A percentile compares a stretch with the other conserved stretches of the same genome.
Evolutionary conservation across 352 stramenopile species (phyloP).

Genomic region (Globisporangium orthogonon): DNA sequence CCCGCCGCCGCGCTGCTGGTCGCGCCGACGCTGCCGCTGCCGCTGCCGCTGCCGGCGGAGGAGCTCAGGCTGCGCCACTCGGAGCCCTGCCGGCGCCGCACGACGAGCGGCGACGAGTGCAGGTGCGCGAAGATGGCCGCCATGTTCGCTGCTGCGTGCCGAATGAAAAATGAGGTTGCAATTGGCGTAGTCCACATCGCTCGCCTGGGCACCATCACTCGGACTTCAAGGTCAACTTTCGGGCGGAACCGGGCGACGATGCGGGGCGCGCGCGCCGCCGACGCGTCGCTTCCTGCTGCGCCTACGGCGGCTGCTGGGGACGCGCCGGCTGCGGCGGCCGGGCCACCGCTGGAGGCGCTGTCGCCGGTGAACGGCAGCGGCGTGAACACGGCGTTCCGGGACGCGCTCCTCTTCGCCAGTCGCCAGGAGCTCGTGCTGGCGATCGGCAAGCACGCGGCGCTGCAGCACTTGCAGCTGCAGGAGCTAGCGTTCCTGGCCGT

Average conservation of each 20-base stretch:
- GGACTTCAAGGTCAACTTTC: background rate
- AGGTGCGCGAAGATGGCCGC: conserved; percentile 70
- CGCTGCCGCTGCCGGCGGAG: background rate
- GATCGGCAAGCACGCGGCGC: conserved; percentile 55
- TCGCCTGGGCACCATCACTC: background rate
- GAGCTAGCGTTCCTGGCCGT: conserved; percentile 48
- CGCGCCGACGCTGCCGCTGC: background rate
- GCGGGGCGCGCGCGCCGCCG: no score
- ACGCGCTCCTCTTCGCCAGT: conserved; percentile 48
- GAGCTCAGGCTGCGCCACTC: conserved; percentile 59
- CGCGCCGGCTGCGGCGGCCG: background rate
- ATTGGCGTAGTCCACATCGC: no score
- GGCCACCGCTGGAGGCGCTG: conserved; percentile 7
- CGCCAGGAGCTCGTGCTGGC: conserved; percentile 54
- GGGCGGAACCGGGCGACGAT: background rate
- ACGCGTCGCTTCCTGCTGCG: background rate
- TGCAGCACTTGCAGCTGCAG: conserved; percentile 62
- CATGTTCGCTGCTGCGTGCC: background rate
- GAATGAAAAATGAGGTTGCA: no score
- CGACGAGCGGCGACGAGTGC: conserved; percentile 79
- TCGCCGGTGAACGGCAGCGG: conserved; percentile 45
- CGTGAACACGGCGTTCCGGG: conserved; percentile 38
- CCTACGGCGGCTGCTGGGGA: background rate
- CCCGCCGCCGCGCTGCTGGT: conserved; percentile 22
- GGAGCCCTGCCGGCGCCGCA: conserved; percentile 45